Conservation (phyloP, 441 rosid genomes). For the Kokia cookei region DNA sequence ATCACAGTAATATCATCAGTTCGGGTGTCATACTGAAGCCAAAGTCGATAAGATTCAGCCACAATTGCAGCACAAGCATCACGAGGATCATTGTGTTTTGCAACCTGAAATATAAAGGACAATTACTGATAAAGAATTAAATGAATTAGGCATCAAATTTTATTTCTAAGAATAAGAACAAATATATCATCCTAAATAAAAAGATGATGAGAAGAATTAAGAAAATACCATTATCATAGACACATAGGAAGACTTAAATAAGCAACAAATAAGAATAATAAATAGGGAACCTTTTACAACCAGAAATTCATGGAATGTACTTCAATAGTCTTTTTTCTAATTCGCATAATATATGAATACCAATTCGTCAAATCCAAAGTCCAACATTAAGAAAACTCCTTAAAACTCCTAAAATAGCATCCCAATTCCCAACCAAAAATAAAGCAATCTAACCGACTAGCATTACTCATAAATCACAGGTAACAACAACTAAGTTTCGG, state of each 20-base stretch:
- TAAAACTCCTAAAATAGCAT: background rate
- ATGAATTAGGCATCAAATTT: background rate
- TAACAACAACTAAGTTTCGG: background rate
- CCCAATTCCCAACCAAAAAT: background rate
- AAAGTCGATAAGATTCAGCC: conserved; percentile 97
- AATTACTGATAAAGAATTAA: background rate
- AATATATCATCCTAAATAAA: background rate
- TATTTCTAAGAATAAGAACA: background rate
- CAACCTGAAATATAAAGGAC: conserved; percentile 49
- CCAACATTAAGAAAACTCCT: background rate
- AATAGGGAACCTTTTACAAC: background rate
- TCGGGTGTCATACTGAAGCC: conserved; percentile 99
- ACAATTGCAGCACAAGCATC: conserved; percentile 99
- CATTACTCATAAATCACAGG: background rate
- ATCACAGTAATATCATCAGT: conserved; percentile 98
- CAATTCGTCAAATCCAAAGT: background rate
- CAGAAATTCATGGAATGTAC: background rate
- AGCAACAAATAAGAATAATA: background rate
- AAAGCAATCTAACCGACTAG: background rate
- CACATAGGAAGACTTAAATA: background rate
- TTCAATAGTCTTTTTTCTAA: background rate
- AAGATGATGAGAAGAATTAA: background rate
- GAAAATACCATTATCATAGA: background rate
- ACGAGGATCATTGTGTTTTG: conserved; percentile 92
- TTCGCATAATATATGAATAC: background rate